Evolutionary conservation across 2,329 filamentous ascomycete genomes (phyloP).

Genomic region (Colletotrichum chlorophyti): DNA sequence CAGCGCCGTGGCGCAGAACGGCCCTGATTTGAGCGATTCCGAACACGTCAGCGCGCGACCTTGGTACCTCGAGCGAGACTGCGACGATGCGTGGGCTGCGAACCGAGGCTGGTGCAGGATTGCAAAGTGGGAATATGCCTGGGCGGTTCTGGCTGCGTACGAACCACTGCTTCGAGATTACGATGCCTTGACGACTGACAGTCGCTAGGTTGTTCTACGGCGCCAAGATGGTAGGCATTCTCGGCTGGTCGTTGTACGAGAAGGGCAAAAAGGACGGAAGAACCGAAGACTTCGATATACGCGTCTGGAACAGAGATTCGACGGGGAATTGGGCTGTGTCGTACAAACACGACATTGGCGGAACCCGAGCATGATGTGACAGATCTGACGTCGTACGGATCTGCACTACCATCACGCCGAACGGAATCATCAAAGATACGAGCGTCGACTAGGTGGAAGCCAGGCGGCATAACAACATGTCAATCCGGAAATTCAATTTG

Average conservation of each 20-base stretch:
- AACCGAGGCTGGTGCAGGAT: not conserved
- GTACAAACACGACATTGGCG: not conserved
- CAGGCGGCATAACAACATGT: not conserved
- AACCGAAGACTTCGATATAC: no score
- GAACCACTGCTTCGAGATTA: not conserved
- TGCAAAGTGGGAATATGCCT: not conserved
- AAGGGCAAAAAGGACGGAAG: not conserved
- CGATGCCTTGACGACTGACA: not conserved
- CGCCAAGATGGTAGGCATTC: not conserved
- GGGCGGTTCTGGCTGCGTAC: not conserved
- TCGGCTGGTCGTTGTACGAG: not conserved
- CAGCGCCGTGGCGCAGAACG: slow-evolving; percentile 31
- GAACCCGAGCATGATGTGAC: not conserved
- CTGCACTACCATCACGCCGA: not conserved
- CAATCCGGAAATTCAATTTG: not conserved
- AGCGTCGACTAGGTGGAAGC: no score
- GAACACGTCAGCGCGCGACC: slow-evolving; percentile 33
- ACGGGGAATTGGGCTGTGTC: not conserved
- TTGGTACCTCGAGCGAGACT: slow-evolving; percentile 36
- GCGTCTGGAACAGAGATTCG: not conserved
- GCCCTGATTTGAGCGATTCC: slow-evolving; percentile 34
- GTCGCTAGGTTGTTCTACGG: not conserved
- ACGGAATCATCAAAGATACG: no score
- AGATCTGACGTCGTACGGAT: not conserved
- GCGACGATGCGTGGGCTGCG: slow-evolving; percentile 9